These are phyloP conservation scores for Clarireedia homoeocarpa DNA, from an alignment of 2,329 filamentous ascomycete species.

Conservation along the genomic window DNA sequence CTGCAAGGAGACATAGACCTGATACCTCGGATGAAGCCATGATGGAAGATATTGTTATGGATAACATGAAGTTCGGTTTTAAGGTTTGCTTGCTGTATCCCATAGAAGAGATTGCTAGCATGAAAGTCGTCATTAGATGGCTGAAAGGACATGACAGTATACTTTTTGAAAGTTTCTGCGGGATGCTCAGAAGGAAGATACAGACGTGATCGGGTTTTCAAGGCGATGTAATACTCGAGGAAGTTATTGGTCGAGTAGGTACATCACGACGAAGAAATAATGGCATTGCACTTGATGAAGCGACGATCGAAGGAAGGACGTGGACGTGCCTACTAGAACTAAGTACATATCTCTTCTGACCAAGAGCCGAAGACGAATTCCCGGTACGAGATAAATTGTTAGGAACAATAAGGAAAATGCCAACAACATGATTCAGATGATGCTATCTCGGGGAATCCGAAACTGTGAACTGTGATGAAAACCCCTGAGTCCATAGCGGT, in stretches of 20 bases:
- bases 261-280: not conserved
- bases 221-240: not conserved
- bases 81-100: slow-evolving; percentile 38
- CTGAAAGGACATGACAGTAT: slow-evolving; percentile 64
- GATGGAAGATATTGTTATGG: slow-evolving; percentile 28
- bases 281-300: too few species aligned
- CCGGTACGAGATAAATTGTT: too few species aligned
- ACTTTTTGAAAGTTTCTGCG: slow-evolving; percentile 81
- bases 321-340: too few species aligned
- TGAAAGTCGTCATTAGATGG: slow-evolving; percentile 57
- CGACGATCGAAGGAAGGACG: too few species aligned
- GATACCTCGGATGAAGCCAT: slow-evolving; percentile 17
- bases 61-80: slow-evolving; percentile 46
- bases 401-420: too few species aligned
- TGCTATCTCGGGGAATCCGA: too few species aligned
- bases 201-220: not conserved
- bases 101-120: slow-evolving; percentile 32
- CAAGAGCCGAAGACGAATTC: too few species aligned
- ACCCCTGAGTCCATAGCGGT: too few species aligned
- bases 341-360: too few species aligned
- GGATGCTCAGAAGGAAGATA: slow-evolving; percentile 55
- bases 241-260: not conserved
- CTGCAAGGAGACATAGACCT: slow-evolving; percentile 32
- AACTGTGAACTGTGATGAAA: too few species aligned
- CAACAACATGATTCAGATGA: too few species aligned